phyloP scores from a whole-genome alignment of 1,284 basidiomycete genomes.

The Cutaneotrichosporon dermatis region DNA sequence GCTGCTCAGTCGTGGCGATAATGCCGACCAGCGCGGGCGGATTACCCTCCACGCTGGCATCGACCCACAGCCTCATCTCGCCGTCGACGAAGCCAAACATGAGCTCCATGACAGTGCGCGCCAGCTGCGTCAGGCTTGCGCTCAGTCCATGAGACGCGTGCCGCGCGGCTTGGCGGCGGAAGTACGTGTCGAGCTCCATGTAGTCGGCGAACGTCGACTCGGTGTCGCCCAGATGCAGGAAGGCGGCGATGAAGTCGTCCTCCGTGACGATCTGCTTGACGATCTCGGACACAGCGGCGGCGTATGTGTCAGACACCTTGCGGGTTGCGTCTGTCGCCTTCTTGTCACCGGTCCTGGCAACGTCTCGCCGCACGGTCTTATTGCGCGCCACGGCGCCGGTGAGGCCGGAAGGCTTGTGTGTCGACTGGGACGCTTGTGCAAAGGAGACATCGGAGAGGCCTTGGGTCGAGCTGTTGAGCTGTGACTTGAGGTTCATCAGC shows the following conservation, averaged over 20 bases:
- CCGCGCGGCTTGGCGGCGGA: constrained; percentile 81
- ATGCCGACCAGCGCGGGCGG: constrained; percentile 70
- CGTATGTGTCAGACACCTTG: constrained; percentile 57
- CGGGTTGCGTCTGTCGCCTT: constrained; percentile 11
- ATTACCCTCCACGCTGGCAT: constrained; percentile 57
- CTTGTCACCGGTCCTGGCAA: neutral
- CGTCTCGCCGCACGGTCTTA: constrained; percentile 56
- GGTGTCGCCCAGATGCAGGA: constrained; percentile 84
- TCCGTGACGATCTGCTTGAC: constrained; percentile 73
- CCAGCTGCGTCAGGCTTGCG: constrained; percentile 68
- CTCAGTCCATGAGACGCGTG: constrained; percentile 58
- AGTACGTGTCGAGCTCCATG: constrained; percentile 89
- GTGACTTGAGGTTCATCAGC: constrained; percentile 58
- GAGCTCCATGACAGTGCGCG: constrained; percentile 82
- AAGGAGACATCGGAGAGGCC: constrained; percentile 23
- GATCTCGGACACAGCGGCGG: constrained; percentile 69
- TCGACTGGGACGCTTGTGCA: constrained; percentile 1
- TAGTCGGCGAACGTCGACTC: constrained; percentile 93
- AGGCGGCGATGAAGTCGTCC: constrained; percentile 83
- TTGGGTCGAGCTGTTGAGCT: constrained; percentile 58
- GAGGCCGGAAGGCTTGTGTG: constrained; percentile 5
- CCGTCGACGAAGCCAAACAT: constrained; percentile 88
- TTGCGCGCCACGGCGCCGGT: constrained; percentile 59
- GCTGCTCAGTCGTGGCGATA: constrained; percentile 72
- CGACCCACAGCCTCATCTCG: constrained; percentile 81